Evolutionary conservation across 1,284 basidiomycete genomes (phyloP), one percentile per base, ranked within the genome.

Genomic region (Rhodotorula sp.): DNA sequence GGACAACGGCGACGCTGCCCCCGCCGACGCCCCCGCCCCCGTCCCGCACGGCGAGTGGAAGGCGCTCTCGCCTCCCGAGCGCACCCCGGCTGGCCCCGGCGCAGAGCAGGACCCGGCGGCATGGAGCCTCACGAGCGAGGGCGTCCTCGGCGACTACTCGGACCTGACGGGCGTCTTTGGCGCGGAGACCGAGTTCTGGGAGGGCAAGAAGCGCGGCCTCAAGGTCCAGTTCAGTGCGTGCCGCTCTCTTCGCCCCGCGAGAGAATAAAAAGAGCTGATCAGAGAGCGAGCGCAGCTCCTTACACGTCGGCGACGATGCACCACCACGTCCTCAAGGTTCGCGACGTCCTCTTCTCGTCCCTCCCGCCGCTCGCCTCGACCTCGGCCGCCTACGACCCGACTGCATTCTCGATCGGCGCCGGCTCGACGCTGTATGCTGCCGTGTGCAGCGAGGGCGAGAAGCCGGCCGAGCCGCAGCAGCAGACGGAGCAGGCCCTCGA

Each of bases 261-360:
- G 14, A 48, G 7, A 42, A 4, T 12, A n/a, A 3, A 8, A 16
- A 7, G 2, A 21, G 25, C 52, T 54, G 58, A 48, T 48, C 0
- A 4, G 16, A 21, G 44, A 4, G 21, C 27, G 4, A 21, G 9
- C 45, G 4, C 67, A 78, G 77, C 77, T 21, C 65, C 76, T 19
- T 78, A 67, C 62, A 66, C 73, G 23, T 67, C 71, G 49, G 73
- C 76, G 34, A 57, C 68, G 13, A 73, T 75, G 65, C 75, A 74
- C 50, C 60, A 67, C 16, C 77, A 78, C 64, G 56, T 78, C 21
- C 70, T 78, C 63, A 74, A 75, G 49, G 55, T 78, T 41, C 73
- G 77, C 56, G 76, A 78, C 70, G 72, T 74, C 21, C 71, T 78
- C 46, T 77, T 71, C 66, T 68, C 73, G 41, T 66, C 66, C 46